Base-by-base conservation (phyloP, 2,329 filamentous ascomycete species). In the Talaromyces piceae region DNA sequence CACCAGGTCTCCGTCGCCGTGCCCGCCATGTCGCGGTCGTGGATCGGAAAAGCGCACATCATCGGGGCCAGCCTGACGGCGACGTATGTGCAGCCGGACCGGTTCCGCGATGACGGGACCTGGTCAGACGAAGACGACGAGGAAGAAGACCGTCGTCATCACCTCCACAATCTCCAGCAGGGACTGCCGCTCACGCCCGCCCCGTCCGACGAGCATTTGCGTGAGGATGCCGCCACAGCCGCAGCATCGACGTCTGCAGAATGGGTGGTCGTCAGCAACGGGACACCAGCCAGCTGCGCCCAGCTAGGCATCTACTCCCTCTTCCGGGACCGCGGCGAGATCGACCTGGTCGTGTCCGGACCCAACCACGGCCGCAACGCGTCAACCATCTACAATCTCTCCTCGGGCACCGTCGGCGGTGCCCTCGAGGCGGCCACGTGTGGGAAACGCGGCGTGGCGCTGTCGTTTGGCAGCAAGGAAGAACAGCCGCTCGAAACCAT, bases 41-140 rank as follows among this genome's bases (percentile, higher is more conserved):
- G 91, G 91, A 95, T 96, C 65, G 90, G 89, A 60, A 96, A 96
- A 75, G 91, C 91, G 1, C 91, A 96, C 71, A 85, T 96, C 64
- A 91, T 95, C 63, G 90, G 90, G 56, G 84, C 90, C 67, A 83
- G 85, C 1, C 78, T 93, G 55, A 87, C 84, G 68, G 89, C 88
- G 5, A 76, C 79, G 37, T 94, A 91, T 73, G 93, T 89, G 68
- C 84, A 83, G 4, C 79, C 79, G 0, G 73, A 73, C 31, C 75
- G 76, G 7, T 74, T 81, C 26, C 67, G 68, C 51, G 66, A 77
- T 54, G 78, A 81, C 45, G 81, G 86, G 50, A 62, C 64, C 37
- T 68, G 84, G 84, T 56, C 59, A 6, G 26, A 37, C 39, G 22
- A 27, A 26, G 11, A 33, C 22, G 26, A 27, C n/a, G n/a, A 41